These are phyloP conservation scores for Alternaria sp. DNA, from an alignment of 2,329 filamentous ascomycete genomes.

Conservation along the genomic window DNA sequence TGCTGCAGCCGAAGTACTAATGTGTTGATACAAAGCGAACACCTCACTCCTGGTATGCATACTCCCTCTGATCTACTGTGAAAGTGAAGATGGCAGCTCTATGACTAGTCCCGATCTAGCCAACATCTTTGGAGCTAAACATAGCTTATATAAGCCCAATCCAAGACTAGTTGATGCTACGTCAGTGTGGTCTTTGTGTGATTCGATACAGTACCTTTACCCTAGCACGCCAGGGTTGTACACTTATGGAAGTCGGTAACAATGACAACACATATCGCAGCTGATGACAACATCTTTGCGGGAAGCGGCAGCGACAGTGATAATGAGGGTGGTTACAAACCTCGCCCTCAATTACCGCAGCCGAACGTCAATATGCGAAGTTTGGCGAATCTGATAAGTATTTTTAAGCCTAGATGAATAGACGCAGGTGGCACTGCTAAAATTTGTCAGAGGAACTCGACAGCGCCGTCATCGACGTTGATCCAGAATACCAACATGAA, in stretches of 20 bases:
- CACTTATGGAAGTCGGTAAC: slow-evolving; percentile 17
- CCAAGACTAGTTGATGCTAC: background rate
- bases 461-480: slow-evolving; percentile 47
- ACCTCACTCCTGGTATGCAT: background rate
- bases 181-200: background rate
- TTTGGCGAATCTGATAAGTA: slow-evolving; percentile 39
- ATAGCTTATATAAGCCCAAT: background rate
- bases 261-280: background rate
- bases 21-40: background rate
- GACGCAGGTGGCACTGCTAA: slow-evolving; percentile 9
- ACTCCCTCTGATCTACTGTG: background rate
- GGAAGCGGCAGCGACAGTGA: slow-evolving; percentile 9
- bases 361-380: slow-evolving; percentile 29
- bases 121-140: background rate
- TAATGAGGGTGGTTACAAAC: slow-evolving; percentile 26
- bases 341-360: slow-evolving; percentile 34
- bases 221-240: background rate
- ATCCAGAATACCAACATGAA: slow-evolving; percentile 59
- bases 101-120: background rate
- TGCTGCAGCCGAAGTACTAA: slow-evolving; percentile 1
- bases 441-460: slow-evolving; percentile 31
- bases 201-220: background rate
- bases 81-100: background rate
- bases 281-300: slow-evolving; percentile 2
- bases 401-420: slow-evolving; percentile 3